Evolutionary conservation across 768 basidiomycete genomes (phyloP), one percentile per base, ranked within the genome.

Genomic region (Lentinula lateritia): DNA sequence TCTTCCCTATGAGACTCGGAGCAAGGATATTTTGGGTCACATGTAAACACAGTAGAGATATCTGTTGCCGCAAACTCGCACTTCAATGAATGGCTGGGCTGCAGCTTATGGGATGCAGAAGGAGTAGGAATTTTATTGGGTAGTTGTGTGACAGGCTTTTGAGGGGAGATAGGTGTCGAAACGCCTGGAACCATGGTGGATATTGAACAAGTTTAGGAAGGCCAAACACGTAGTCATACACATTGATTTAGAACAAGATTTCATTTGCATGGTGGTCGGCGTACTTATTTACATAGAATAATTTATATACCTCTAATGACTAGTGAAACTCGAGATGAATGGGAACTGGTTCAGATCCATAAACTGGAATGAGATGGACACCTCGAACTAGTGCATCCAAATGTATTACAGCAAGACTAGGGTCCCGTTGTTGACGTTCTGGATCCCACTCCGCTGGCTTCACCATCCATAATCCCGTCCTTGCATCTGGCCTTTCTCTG

Each of bases 261-360:
- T 68, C 67, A 62, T 70, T 61, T 0, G 68, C 62, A 50, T 75
- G 74, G 48, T 74, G 66, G 52, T 75, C 73, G 23, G 65, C 67
- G 50, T 66, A 74, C 42, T 68, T 73, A 45, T 74, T 76, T 0
- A 75, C 64, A 63, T 73, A 73, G 62, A 62, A 72, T 71, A 62
- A 64, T 73, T 1, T 15, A 36, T 74, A 74, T 16, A 60, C 50
- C 54, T 72, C 62, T 2, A 74, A 64, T 32, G 67, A 62, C 9
- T 69, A 35, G 18, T 63, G 36, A 62, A 65, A 64, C n/a, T 66
- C 38, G 38, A 72, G 59, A 4, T 65, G n/a, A 1, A 23, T 6
- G 2, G 70, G 71, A 6, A 76, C 39, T 8, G 56, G 42, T 0
- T 63, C 42, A 6, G 60, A 7, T 12, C 70, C 71, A 59, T 66